Evolutionary conservation across 2,329 filamentous ascomycete species (phyloP).

Genomic region (Aspergillus sclerotialis): DNA sequence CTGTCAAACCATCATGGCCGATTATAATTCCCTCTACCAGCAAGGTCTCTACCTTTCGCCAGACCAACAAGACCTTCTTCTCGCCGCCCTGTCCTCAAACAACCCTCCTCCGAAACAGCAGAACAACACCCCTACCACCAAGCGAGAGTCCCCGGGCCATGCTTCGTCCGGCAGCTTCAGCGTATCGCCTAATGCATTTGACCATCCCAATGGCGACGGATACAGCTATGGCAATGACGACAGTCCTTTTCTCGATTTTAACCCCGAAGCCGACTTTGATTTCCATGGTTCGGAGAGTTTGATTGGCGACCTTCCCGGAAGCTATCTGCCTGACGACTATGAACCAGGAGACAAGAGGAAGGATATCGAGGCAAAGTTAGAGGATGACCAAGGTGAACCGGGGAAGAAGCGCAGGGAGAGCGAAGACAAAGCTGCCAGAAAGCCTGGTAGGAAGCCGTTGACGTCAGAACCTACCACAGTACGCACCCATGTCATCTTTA

Average conservation of each 20-base stretch:
- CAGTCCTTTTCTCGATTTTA: conserved; percentile 78
- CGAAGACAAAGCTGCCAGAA: conserved; percentile 83
- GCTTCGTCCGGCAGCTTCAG: conserved; percentile 38
- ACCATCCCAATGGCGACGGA: conserved; percentile 29
- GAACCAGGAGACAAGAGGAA: conserved; percentile 58
- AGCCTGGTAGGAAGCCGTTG: conserved; percentile 90
- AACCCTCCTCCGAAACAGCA: conserved; percentile 33
- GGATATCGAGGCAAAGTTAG: conserved; percentile 47
- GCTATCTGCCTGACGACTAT: conserved; percentile 26
- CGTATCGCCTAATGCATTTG: conserved; percentile 24
- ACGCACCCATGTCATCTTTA: conserved; percentile 40
- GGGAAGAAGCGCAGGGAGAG: conserved; percentile 67
- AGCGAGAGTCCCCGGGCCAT: conserved; percentile 28
- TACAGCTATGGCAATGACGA: conserved; percentile 55
- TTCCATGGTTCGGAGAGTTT: conserved; percentile 55
- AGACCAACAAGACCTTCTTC: conserved; percentile 68
- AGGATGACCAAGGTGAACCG: conserved; percentile 57
- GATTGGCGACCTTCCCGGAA: conserved; percentile 66
- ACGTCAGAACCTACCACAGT: conserved; percentile 94
- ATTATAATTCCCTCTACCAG: conserved; percentile 34
- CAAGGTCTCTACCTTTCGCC: conserved; percentile 64
- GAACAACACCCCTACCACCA: conserved; percentile 15
- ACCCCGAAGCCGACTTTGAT: conserved; percentile 72
- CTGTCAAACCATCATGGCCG: conserved; percentile 26
- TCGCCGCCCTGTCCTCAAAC: conserved; percentile 70